Evolutionary conservation across 2,329 filamentous ascomycete species (phyloP).

Genomic region (Exophiala oligosperma): DNA sequence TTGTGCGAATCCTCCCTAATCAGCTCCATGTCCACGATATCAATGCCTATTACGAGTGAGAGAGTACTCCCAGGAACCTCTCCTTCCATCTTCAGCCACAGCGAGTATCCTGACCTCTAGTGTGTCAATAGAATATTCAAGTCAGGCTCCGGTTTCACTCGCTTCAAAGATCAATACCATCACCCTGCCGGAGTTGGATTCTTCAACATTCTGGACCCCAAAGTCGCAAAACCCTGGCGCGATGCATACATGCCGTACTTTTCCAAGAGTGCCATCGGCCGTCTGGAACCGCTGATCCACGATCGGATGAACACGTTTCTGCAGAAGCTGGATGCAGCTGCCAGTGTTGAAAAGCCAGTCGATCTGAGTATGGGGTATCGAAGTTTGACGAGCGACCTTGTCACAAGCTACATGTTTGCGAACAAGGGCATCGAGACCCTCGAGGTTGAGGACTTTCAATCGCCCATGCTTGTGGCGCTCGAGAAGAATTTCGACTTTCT

Average conservation of each 20-base stretch:
- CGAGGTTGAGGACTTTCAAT: constrained; percentile 5
- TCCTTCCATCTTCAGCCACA: not conserved
- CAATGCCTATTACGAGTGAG: constrained; percentile 11
- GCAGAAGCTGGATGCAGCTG: not conserved
- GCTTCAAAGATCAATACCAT: constrained; percentile 1
- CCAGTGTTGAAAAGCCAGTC: not conserved
- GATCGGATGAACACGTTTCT: constrained; percentile 27
- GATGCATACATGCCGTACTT: constrained; percentile 34
- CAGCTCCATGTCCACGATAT: constrained; percentile 34
- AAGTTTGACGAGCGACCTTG: constrained; percentile 9
- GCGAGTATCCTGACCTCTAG: not conserved
- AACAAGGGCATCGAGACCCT: constrained; percentile 9
- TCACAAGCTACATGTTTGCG: constrained; percentile 13
- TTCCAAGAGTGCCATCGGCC: constrained; percentile 31
- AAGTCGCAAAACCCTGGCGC: constrained; percentile 15
- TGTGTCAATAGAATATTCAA: constrained; percentile 10
- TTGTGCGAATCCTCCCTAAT: constrained; percentile 34
- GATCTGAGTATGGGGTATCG: constrained; percentile 14
- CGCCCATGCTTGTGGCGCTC: constrained; percentile 4
- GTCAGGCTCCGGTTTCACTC: constrained; percentile 9
- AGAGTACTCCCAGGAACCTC: not conserved
- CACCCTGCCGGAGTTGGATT: not conserved
- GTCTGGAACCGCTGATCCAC: constrained; percentile 32
- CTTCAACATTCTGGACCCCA: constrained; percentile 11
- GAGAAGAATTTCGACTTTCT: constrained; percentile 7